Evolutionary conservation across 768 basidiomycete species (phyloP), one percentile per base, ranked within the genome.

Genomic region (Boletus rubescentipes): DNA sequence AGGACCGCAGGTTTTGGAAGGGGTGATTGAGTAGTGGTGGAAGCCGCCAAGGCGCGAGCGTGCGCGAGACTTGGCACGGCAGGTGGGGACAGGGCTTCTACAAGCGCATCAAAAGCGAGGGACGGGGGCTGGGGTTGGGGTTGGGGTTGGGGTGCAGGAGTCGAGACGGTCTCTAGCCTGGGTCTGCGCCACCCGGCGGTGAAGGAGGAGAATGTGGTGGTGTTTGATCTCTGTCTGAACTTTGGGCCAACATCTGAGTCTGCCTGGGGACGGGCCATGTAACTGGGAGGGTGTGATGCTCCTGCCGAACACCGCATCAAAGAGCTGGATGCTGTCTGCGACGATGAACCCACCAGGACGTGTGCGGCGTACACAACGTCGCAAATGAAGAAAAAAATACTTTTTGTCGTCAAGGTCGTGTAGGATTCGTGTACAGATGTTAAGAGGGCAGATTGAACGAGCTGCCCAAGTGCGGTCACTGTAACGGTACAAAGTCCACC

Each of bases 21-120:
- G 0, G 87, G 81, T 1, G 85, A 82, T 15, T 75, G 72, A 4
- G 72, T 76, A 8, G 77, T 64, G 43, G 90, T 75, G 9, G 73
- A 58, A 20, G 65, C 70, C 0, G 83, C 81, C n/a, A 91, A 75
- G 31, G 79, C 64, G 14, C 86, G 81, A 9, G 89, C 87, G 63
- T 86, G 79, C 12, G 68, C 59, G 5, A 89, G 71, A 57, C 86
- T 88, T 5, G 90, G 89, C 9, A 89, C 87, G 7, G 77, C 74
- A 35, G 79, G 80, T 11, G 79, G 76, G 7, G 77, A 73, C 37
- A 80, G 64, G 16, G 70, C 69, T 45, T 76, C 72, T n/a, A 80
- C 67, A 37, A 80, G 71, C 20, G 64, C 72, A 35, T 87, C 87
- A 38, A 77, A 68, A 12, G 77, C 46, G 35, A 62, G 55, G 14